Evolutionary conservation across 75 land plant genomes (phyloP), one percentile per base, ranked within the genome.

Genomic region (Gnetum montanum): DNA sequence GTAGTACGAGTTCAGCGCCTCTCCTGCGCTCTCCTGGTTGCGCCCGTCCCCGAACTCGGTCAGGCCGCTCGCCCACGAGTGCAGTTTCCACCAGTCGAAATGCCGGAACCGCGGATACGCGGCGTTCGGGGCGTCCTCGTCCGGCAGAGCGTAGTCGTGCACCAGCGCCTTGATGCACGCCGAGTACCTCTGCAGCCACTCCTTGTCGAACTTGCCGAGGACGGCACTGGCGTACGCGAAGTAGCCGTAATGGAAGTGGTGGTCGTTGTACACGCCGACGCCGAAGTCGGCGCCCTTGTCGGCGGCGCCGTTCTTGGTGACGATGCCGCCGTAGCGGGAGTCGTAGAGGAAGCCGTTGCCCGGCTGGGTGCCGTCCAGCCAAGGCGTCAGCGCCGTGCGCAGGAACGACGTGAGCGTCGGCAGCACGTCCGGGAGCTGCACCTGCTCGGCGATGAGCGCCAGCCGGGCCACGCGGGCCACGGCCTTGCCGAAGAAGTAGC

Each of bases 41-140:
- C 96, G 51, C 4, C 98, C 98, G 59, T 94, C 98, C 6, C 74
- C 80, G 38, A 89, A 94, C 43, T 89, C 96, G 1, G 83, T 83
- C 38, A 89, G 36, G 23, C 98, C 96, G 4, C 88, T 78, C 24
- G 96, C 96, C 98, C 98, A 94, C n/a, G 98, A 94, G 56, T 94
- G 96, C 63, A 94, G 43, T 64, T 80, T 74, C 76, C 82, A 94
- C 36, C 72, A 35, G 46, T 94, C 98, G 35, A 94, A 94, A 54
- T 77, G 66, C 49, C 98, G 70, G 60, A 89, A 54, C 26, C 85
- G 61, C 1, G 98, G 67, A 43, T 80, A 89, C 24, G 25, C 44
- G 7, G 79, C 46, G 1, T 46, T 19, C 22, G 38, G 27, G 4
- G 15, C 8, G 37, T 63, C 59, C 12, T 65, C 52, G 40, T 69